Conservation (phyloP, 208 protist species). For the Porcisia hertigi region DNA sequence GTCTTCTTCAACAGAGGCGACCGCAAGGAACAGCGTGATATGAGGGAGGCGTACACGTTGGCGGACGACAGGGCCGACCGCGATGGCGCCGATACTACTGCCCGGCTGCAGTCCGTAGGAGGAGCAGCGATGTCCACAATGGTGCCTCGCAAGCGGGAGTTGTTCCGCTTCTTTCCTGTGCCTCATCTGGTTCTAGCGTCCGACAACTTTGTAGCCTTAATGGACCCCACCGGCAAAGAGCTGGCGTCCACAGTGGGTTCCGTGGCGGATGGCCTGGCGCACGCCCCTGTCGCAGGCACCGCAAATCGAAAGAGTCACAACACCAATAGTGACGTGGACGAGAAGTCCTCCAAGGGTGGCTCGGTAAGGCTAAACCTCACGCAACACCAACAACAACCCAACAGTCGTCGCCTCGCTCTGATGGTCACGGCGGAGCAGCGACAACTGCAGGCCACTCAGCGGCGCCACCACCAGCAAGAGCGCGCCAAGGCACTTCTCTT, state of each 20-base stretch:
- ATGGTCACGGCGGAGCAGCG: slow-evolving; percentile 19
- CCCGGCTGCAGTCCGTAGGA: background rate
- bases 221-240: slow-evolving; percentile 47
- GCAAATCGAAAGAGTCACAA: background rate
- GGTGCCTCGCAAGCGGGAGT: slow-evolving; percentile 1
- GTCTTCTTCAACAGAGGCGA: background rate
- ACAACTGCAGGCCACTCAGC: slow-evolving; percentile 11
- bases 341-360: background rate
- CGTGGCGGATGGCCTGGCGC: background rate
- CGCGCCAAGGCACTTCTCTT: slow-evolving; percentile 26
- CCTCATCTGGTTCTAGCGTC: slow-evolving; percentile 69
- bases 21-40: background rate
- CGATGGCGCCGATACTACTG: background rate
- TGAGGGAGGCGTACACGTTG: background rate
- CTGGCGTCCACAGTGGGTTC: slow-evolving; percentile 15
- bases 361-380: background rate
- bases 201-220: slow-evolving; percentile 52
- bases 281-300: background rate
- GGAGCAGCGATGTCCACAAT: background rate
- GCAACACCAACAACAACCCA: slow-evolving; percentile 3
- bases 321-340: background rate
- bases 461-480: slow-evolving; percentile 27
- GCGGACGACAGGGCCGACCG: background rate
- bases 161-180: slow-evolving; percentile 45
- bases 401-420: slow-evolving; percentile 10